phyloP scores from a whole-genome alignment of 176 grass and related monocot species.

The Aegilops longissima region DNA sequence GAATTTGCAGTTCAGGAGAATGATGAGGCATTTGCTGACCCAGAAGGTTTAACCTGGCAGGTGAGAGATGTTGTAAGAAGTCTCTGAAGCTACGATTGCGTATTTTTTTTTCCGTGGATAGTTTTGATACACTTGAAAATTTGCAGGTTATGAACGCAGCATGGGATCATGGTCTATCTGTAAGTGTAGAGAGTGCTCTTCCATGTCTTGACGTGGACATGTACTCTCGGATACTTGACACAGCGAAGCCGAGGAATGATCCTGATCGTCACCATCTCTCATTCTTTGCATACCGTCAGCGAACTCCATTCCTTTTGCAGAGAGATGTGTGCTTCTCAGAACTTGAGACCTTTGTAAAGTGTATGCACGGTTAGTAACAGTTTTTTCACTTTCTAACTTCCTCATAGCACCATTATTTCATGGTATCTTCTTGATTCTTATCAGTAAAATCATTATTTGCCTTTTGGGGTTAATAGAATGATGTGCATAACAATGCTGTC shows the following conservation, averaged over 20 bases:
- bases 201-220: constrained; percentile 51
- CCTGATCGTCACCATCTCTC: constrained; percentile 69
- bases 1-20: constrained; percentile 44
- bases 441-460: not conserved
- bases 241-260: constrained; percentile 69
- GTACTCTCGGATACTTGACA: constrained; percentile 65
- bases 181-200: constrained; percentile 64
- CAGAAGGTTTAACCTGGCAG: constrained; percentile 87
- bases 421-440: not conserved
- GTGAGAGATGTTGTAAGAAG: constrained; percentile 31
- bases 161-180: constrained; percentile 65
- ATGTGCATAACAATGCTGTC: not conserved
- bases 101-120: not conserved
- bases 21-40: constrained; percentile 56
- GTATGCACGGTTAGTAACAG: constrained; percentile 70
- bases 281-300: constrained; percentile 66
- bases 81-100: not conserved
- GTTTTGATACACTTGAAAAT: constrained; percentile 15
- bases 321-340: constrained; percentile 46
- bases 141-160: constrained; percentile 69
- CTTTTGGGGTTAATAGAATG: not conserved
- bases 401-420: not conserved
- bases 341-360: constrained; percentile 67
- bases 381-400: not conserved
- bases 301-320: constrained; percentile 45